phyloP scores from a whole-genome alignment of 116 monocot genomes.

The Iris pallida region DNA sequence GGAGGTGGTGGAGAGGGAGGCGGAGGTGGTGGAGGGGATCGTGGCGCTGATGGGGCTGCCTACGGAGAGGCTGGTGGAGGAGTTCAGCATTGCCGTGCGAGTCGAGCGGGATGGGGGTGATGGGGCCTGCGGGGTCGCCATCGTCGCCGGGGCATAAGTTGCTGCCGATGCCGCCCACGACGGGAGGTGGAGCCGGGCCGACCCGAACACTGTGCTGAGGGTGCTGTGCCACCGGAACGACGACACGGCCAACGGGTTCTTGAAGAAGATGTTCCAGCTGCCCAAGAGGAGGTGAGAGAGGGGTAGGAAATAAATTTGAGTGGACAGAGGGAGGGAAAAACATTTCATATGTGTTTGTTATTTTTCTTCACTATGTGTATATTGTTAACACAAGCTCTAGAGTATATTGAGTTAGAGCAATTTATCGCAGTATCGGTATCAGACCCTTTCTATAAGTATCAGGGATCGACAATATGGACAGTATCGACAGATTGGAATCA shows the following conservation, averaged over 20 bases:
- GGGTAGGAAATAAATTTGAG: neutral
- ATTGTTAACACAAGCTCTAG: too few species aligned
- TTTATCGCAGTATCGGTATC: too few species aligned
- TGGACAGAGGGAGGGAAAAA: too few species aligned
- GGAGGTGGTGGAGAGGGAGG: slow-evolving; percentile 77
- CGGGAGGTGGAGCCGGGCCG: slow-evolving; percentile 66
- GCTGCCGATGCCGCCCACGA: slow-evolving; percentile 65
- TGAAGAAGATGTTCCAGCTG: slow-evolving; percentile 70
- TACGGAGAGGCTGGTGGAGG: slow-evolving; percentile 74
- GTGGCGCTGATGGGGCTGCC: slow-evolving; percentile 56
- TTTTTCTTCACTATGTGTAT: too few species aligned
- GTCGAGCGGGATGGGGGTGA: slow-evolving; percentile 31
- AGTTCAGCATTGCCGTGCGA: slow-evolving; percentile 62
- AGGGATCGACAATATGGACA: too few species aligned
- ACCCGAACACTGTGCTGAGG: slow-evolving; percentile 65
- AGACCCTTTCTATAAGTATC: too few species aligned
- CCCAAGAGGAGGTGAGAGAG: slow-evolving; percentile 49
- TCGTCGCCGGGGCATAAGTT: slow-evolving; percentile 18
- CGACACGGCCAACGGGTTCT: slow-evolving; percentile 48
- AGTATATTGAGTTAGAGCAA: too few species aligned
- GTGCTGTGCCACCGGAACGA: slow-evolving; percentile 77
- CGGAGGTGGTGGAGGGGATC: slow-evolving; percentile 69
- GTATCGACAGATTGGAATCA: too few species aligned
- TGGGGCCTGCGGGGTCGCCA: neutral
- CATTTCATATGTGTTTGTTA: too few species aligned